Conservation (phyloP, 768 basidiomycete species). For the Kwoniella dejecticola region DNA sequence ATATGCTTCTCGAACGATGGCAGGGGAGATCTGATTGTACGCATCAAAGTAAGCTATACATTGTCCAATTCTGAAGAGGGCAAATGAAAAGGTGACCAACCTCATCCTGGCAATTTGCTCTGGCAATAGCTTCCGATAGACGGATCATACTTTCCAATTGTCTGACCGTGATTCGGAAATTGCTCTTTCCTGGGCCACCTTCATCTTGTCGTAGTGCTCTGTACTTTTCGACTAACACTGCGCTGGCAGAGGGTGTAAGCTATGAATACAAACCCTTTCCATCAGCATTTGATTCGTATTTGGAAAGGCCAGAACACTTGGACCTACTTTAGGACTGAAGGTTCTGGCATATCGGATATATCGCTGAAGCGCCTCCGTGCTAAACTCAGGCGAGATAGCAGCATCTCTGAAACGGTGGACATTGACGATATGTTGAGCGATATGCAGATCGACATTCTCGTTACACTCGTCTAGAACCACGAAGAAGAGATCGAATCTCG, state of each 20-base stretch:
- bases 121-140: conserved; percentile 91
- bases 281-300: no score
- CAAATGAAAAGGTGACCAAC: conserved; percentile 56
- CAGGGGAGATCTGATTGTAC: conserved; percentile 74
- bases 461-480: conserved; percentile 97
- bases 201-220: conserved; percentile 89
- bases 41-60: no score
- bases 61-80: conserved; percentile 6
- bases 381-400: conserved; percentile 94
- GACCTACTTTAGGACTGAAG: conserved; percentile 87
- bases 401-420: conserved; percentile 94
- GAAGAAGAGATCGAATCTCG: conserved; percentile 96
- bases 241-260: conserved; percentile 90
- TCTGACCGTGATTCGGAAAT: conserved; percentile 96
- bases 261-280: conserved; percentile 54
- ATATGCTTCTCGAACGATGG: conserved; percentile 93
- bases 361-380: conserved; percentile 90
- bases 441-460: conserved; percentile 84
- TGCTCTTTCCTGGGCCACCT: conserved; percentile 78
- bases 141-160: conserved; percentile 99
- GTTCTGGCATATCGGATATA: conserved; percentile 97
- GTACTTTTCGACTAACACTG: conserved; percentile 93
- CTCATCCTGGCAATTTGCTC: conserved; percentile 94
- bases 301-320: no score
- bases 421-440: conserved; percentile 96